phyloP scores from a whole-genome alignment of 177 flowering plant species.

The Telopea speciosissima region DNA sequence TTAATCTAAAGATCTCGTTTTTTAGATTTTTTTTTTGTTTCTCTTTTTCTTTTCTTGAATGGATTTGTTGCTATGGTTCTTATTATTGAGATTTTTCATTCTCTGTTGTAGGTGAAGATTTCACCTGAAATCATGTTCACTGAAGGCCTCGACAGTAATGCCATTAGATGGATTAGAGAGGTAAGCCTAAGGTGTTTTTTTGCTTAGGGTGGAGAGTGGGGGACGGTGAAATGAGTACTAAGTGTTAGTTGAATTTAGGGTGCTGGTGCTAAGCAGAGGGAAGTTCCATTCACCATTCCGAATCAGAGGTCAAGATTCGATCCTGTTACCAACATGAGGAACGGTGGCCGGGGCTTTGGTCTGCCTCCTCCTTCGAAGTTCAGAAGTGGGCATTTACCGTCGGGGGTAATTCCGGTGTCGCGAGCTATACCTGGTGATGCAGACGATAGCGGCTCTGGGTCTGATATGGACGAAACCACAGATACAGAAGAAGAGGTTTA shows the following conservation, averaged over 20 bases:
- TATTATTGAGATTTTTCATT: no score
- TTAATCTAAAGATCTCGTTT: background rate
- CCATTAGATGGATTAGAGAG: conserved; percentile 38
- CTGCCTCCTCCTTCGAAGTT: conserved; percentile 63
- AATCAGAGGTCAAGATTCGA: conserved; percentile 31
- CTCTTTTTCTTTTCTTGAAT: background rate
- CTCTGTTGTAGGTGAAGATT: conserved; percentile 6
- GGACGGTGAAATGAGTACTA: background rate
- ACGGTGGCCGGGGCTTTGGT: conserved; percentile 40
- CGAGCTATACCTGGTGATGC: conserved; percentile 24
- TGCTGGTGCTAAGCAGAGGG: conserved; percentile 22
- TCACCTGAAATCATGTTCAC: conserved; percentile 32
- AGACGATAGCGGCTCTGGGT: conserved; percentile 28
- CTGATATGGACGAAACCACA: conserved; percentile 39
- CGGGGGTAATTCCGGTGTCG: conserved; percentile 38
- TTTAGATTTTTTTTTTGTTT: background rate
- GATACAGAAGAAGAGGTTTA: conserved; percentile 41
- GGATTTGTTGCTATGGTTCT: no score
- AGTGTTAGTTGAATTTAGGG: conserved; percentile 17
- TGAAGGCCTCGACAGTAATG: conserved; percentile 44
- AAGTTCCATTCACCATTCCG: conserved; percentile 20
- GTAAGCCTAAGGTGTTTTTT: conserved; percentile 10
- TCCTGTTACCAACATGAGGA: conserved; percentile 24
- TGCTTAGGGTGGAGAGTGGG: background rate
- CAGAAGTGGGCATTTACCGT: conserved; percentile 59